phyloP scores from a whole-genome alignment of 495 filamentous ascomycete species.

The Chlorociboria aeruginascens region DNA sequence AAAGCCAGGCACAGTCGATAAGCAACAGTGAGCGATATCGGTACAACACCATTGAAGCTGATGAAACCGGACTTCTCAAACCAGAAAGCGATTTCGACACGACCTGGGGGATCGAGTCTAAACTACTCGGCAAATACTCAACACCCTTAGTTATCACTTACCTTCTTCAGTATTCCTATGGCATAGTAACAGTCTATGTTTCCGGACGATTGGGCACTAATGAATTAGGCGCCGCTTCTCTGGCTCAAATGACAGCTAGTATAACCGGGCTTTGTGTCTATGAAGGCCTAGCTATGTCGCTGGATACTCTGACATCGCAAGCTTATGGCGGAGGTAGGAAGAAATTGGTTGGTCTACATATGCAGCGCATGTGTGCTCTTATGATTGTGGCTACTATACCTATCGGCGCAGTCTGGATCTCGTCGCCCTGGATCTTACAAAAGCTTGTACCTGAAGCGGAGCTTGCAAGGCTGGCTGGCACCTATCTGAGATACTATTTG shows the following conservation, averaged over 20 bases:
- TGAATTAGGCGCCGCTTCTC: constrained; percentile 50
- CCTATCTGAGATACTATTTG: constrained; percentile 50
- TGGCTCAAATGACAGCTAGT: constrained; percentile 57
- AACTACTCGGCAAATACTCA: constrained; percentile 46
- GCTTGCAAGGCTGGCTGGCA: constrained; percentile 46
- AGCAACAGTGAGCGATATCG: no score
- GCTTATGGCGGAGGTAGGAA: constrained; percentile 57
- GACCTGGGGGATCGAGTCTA: constrained; percentile 58
- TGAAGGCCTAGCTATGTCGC: constrained; percentile 51
- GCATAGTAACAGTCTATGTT: constrained; percentile 50
- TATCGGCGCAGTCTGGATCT: no score
- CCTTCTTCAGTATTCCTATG: constrained; percentile 56
- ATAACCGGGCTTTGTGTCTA: constrained; percentile 58
- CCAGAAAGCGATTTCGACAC: no score
- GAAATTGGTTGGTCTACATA: constrained; percentile 53
- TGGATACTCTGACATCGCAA: constrained; percentile 62
- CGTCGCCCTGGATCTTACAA: no score
- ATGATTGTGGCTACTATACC: no score
- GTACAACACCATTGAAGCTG: no score
- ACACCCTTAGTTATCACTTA: constrained; percentile 50
- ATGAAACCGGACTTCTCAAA: no score
- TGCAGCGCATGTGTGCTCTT: constrained; percentile 27
- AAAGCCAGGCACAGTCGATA: no score
- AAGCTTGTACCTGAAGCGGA: constrained; percentile 32
- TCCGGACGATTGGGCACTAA: constrained; percentile 48